These are phyloP conservation scores for Acanthamoeba culbertsoni DNA, from an alignment of 208 protist species.

Conservation along the genomic window DNA sequence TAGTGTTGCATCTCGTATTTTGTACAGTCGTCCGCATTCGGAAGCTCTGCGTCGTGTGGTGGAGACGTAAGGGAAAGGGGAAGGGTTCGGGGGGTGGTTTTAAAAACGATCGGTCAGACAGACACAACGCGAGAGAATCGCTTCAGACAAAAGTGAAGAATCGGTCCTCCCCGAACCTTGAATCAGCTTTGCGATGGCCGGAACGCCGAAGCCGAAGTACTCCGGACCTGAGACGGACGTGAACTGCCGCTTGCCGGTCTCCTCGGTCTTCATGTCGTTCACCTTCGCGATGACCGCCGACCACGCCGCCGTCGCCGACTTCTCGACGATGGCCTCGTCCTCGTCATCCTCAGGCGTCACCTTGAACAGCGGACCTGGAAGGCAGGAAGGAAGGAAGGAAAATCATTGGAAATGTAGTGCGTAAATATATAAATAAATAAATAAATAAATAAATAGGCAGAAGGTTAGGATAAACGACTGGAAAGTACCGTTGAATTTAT, in stretches of 20 bases:
- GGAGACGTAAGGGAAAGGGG: not conserved
- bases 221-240: constrained; percentile 54
- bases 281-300: constrained; percentile 40
- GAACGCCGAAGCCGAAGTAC: constrained; percentile 44
- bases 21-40: constrained; percentile 33
- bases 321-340: constrained; percentile 6
- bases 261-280: constrained; percentile 56
- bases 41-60: not conserved
- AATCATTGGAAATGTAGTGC: not conserved
- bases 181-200: constrained; percentile 56
- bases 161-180: not conserved
- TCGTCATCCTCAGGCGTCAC: constrained; percentile 36
- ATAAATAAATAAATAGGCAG: not conserved
- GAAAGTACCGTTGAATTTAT: not conserved
- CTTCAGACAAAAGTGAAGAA: not conserved
- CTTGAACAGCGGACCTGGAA: constrained; percentile 44
- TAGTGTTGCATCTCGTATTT: constrained; percentile 55
- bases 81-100: not conserved
- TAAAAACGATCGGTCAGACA: too few species aligned
- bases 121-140: too few species aligned
- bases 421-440: not conserved
- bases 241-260: constrained; percentile 46
- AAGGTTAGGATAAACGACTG: not conserved
- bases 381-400: not conserved
- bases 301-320: constrained; percentile 55